Conservation (phyloP, 495 filamentous ascomycete species). For the Penicillium samsonianum region DNA sequence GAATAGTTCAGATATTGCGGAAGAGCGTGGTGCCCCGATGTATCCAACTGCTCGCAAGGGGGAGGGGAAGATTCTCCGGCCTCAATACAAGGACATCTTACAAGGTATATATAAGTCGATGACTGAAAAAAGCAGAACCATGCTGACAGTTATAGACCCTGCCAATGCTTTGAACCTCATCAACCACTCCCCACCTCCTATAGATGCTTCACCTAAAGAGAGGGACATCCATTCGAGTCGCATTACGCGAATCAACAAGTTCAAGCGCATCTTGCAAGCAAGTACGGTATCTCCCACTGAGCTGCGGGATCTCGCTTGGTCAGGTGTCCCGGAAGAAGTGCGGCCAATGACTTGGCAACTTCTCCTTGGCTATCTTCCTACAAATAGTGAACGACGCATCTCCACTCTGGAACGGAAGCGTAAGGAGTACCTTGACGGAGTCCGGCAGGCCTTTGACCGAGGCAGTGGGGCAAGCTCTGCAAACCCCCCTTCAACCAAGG, state of each 20-base stretch:
- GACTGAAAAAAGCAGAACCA: conserved; percentile 1
- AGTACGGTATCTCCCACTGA: conserved; percentile 84
- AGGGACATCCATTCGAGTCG: conserved; percentile 82
- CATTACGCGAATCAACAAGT: conserved; percentile 96
- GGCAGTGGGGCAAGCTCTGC: conserved; percentile 43
- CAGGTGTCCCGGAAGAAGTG: conserved; percentile 90
- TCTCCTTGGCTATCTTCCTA: conserved; percentile 90
- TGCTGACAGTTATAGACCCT: conserved; percentile 61
- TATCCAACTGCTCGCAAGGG: conserved; percentile 86
- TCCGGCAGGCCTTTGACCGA: conserved; percentile 90
- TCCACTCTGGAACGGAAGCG: conserved; percentile 90
- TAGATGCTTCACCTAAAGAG: conserved; percentile 78
- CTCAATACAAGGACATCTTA: conserved; percentile 95
- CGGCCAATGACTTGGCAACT: conserved; percentile 98
- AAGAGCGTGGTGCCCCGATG: conserved; percentile 80
- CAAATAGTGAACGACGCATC: conserved; percentile 88
- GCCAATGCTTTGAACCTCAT: conserved; percentile 95
- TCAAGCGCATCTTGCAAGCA: conserved; percentile 91
- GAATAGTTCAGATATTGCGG: conserved; percentile 87
- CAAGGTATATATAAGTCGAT: conserved; percentile 53
- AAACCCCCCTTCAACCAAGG: conserved; percentile 41
- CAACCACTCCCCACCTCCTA: conserved; percentile 73
- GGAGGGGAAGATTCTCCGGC: conserved; percentile 92
- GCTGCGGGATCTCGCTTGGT: conserved; percentile 84
- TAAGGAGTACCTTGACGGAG: conserved; percentile 95